Evolutionary conservation across 768 basidiomycete species (phyloP).

Genomic region (Rossbeevera mucosa): DNA sequence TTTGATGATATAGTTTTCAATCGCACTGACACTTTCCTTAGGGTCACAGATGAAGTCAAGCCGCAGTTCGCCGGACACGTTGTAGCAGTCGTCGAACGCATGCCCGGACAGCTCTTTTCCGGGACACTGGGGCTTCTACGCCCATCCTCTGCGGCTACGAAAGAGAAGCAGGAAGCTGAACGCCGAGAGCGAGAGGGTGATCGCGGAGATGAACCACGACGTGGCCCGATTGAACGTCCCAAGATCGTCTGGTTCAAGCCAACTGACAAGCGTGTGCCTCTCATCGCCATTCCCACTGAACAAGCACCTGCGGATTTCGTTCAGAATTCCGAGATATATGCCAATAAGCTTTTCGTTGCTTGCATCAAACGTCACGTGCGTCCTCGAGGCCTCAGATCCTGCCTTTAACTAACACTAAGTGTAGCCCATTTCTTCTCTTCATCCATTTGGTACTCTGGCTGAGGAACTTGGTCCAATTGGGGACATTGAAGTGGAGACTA

Average conservation of each 20-base stretch:
- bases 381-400: slow-evolving; percentile 15
- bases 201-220: slow-evolving; percentile 76
- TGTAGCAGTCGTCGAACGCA: slow-evolving; percentile 98
- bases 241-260: slow-evolving; percentile 99
- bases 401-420: slow-evolving; percentile 15
- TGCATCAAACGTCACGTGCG: slow-evolving; percentile 97
- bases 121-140: slow-evolving; percentile 93
- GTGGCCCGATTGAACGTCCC: slow-evolving; percentile 78
- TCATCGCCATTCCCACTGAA: slow-evolving; percentile 98
- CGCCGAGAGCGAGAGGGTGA: slow-evolving; percentile 96
- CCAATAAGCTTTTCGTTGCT: slow-evolving; percentile 89
- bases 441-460: slow-evolving; percentile 97
- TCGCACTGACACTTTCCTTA: slow-evolving; percentile 28
- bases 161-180: slow-evolving; percentile 98
- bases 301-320: slow-evolving; percentile 97
- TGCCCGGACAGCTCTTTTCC: slow-evolving; percentile 98
- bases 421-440: slow-evolving; percentile 90
- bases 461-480: slow-evolving; percentile 98
- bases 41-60: slow-evolving; percentile 96
- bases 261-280: slow-evolving; percentile 96
- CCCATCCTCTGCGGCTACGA: slow-evolving; percentile 94
- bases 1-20: neutral
- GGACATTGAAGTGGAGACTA: slow-evolving; percentile 97
- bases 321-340: slow-evolving; percentile 88
- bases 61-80: slow-evolving; percentile 99